Percentiles rank a stretch among this genome's conserved stretches.
Evolutionary conservation across 345 rosid genomes (phyloP).

Genomic region (Eucalyptus microcorys): DNA sequence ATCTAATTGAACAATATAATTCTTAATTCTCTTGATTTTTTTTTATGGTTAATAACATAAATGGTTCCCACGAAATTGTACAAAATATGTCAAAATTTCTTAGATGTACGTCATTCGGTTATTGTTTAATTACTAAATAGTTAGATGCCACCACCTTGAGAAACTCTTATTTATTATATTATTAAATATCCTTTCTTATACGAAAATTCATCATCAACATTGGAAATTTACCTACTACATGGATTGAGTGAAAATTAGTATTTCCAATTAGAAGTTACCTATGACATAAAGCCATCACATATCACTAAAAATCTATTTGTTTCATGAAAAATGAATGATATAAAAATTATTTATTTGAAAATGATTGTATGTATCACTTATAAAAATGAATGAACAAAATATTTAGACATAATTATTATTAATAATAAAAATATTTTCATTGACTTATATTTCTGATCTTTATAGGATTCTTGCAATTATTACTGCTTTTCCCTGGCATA

Average conservation of each 20-base stretch:
- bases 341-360: neutral
- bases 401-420: neutral
- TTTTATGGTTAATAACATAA: no score
- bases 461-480: neutral
- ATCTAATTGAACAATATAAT: no score
- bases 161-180: no score
- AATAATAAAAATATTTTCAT: neutral
- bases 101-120: neutral
- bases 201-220: neutral
- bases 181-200: neutral
- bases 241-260: neutral
- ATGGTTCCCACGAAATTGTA: accelerated
- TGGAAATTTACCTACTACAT: neutral
- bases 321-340: neutral
- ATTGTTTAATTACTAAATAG: neutral
- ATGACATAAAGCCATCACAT: neutral
- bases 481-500: neutral
- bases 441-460: accelerated
- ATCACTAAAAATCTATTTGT: neutral
- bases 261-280: neutral
- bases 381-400: neutral
- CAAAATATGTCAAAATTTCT: neutral
- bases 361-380: neutral
- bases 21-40: neutral
- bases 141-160: neutral